Conservation (phyloP, 257 asterid species). For the Petrea volubilis region DNA sequence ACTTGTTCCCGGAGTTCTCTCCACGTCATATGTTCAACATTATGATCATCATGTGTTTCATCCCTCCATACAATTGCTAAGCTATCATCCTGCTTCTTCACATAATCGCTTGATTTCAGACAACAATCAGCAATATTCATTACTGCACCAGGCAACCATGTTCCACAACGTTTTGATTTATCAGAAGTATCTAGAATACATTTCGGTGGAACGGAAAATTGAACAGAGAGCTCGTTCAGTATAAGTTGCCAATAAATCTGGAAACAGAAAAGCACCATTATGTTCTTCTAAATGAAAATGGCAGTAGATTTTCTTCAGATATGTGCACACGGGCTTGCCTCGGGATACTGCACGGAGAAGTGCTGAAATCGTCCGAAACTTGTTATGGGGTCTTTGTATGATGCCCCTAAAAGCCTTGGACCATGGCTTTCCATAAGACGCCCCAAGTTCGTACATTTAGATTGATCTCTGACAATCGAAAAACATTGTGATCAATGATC, state of each 20-base stretch:
- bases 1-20: slow-evolving; percentile 87
- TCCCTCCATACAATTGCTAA: slow-evolving; percentile 82
- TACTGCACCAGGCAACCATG: slow-evolving; percentile 85
- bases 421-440: slow-evolving; percentile 83
- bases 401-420: slow-evolving; percentile 58
- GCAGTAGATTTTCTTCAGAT: background rate
- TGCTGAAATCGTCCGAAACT: slow-evolving; percentile 71
- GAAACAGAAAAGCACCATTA: slow-evolving; percentile 7
- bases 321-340: slow-evolving; percentile 47
- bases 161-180: slow-evolving; percentile 63
- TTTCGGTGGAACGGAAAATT: slow-evolving; percentile 54
- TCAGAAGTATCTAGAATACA: slow-evolving; percentile 71
- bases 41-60: slow-evolving; percentile 59
- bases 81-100: slow-evolving; percentile 59
- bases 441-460: slow-evolving; percentile 78
- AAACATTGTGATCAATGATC: slow-evolving; percentile 8
- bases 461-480: slow-evolving; percentile 43
- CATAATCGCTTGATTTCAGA: slow-evolving; percentile 47
- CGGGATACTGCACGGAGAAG: slow-evolving; percentile 80
- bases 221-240: slow-evolving; percentile 62
- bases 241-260: slow-evolving; percentile 81
- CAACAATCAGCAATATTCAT: slow-evolving; percentile 89
- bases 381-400: slow-evolving; percentile 73
- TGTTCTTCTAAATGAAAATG: background rate
- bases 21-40: slow-evolving; percentile 52